These are phyloP conservation scores for Dactylorhiza incarnata DNA, from an alignment of 106 monocot species.

Conservation along the genomic window DNA sequence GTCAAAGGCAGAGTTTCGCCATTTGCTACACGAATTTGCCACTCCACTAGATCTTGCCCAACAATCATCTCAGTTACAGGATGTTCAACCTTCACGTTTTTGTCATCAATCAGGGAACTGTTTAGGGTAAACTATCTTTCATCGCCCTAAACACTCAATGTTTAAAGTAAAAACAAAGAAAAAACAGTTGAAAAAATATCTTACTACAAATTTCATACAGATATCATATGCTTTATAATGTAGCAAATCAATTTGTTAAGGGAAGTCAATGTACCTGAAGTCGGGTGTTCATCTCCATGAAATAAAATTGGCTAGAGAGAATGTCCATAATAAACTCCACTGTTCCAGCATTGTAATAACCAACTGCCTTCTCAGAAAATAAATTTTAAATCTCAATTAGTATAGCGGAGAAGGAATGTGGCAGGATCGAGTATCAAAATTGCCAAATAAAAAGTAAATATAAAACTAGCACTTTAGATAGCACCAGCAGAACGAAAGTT, in stretches of 20 bases:
- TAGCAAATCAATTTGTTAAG: not conserved
- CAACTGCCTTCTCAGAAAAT: conserved; percentile 81
- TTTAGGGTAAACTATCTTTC: conserved; percentile 7
- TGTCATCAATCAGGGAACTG: conserved; percentile 9
- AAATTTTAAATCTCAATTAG: conserved; percentile 19
- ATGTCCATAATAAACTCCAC: conserved; percentile 99
- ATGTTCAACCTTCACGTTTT: conserved; percentile 83
- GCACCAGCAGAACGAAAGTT: not conserved
- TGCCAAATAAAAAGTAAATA: not conserved
- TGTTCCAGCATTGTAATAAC: conserved; percentile 94
- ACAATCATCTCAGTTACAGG: conserved; percentile 99
- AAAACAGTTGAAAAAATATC: not conserved
- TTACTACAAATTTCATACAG: not conserved
- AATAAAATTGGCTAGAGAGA: conserved; percentile 72
- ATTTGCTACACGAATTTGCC: conserved; percentile 99
- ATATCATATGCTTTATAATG: not conserved
- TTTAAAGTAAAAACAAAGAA: not conserved
- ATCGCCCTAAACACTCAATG: not conserved
- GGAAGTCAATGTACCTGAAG: conserved; percentile 62
- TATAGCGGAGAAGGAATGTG: conserved; percentile 4
- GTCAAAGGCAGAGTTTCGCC: conserved; percentile 87
- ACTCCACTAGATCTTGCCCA: conserved; percentile 99
- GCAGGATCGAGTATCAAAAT: not conserved
- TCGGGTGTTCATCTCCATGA: conserved; percentile 99
- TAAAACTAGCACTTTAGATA: not conserved